Base-by-base conservation (phyloP, 148 eudicot species). In the Beta vulgaris region DNA sequence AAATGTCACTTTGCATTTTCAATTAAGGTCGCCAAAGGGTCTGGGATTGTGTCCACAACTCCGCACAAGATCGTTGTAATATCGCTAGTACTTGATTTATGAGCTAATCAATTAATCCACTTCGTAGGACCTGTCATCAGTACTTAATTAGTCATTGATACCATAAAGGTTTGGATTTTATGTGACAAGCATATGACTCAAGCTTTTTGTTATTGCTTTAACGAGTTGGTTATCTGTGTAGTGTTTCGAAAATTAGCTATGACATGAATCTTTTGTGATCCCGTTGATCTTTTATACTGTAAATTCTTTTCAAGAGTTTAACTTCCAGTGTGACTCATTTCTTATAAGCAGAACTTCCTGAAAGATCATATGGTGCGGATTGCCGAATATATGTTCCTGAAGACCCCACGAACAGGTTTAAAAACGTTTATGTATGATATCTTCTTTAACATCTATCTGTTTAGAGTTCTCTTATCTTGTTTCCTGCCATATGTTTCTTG, bases 341-440 rank as follows among this genome's bases (percentile, higher is more conserved):
- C 18, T 78, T 73, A 71, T 5, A 46, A 78, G 80, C 88, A 95
- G 99, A 92, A 82, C 97, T 95, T 75, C 99, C 99, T 66, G 99
- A 95, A 80, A 88, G 83, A 88, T 95, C 99, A 51, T 95, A 95
- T 80, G 99, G 97, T 61, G 81, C 90, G 59, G 99, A 95, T 89
- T 95, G 99, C 83, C 89, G 97, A 73, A 76, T 95, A 23, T 92
- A 89, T 85, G 84, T 92, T 78, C 87, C 97, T 62, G 99, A 90
- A 61, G 86, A 88, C 80, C 91, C 92, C 62, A 77, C 86, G 79
- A 95, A 86, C 96, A 92, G 97, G 96, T 95, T 95, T 91, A 92
- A 82, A 87, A 95, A 95, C 88, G 88, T 95, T 85, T 95, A 95
- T 89, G 99, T 95, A 95, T 89, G 99, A 80, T 84, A 78, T 86